These are phyloP conservation scores for Capsicum chinense DNA, from an alignment of 257 asterid genomes.

Conservation along the genomic window DNA sequence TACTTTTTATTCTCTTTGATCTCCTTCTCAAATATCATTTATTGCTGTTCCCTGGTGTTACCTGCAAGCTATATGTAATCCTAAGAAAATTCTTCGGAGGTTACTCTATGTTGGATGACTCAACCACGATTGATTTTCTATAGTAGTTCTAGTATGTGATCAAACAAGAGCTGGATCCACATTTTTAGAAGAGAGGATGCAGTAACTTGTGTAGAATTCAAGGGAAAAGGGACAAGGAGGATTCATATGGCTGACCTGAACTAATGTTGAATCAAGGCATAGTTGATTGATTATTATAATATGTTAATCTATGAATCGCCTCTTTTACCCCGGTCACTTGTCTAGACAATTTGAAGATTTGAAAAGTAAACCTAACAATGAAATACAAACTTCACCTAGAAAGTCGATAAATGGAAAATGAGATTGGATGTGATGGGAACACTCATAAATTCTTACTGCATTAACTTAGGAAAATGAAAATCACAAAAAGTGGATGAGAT, in stretches of 20 bases:
- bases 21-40: neutral
- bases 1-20: neutral
- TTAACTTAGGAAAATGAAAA: neutral
- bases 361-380: neutral
- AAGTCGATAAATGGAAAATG: slow-evolving; percentile 17
- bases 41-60: slow-evolving; percentile 1
- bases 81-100: neutral
- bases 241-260: neutral
- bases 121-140: slow-evolving; percentile 3
- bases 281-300: neutral
- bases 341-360: neutral
- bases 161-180: slow-evolving; percentile 10
- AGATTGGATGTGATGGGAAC: neutral
- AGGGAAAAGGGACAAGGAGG: slow-evolving; percentile 1
- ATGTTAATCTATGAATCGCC: neutral
- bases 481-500: neutral
- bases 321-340: slow-evolving; percentile 2
- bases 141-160: slow-evolving; percentile 17
- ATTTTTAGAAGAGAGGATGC: slow-evolving; percentile 18
- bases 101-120: neutral
- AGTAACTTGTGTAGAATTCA: slow-evolving; percentile 7
- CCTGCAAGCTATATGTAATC: slow-evolving; percentile 16
- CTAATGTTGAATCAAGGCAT: neutral
- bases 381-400: neutral
- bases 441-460: neutral